These are phyloP conservation scores for Colletotrichum theobromicola DNA, from an alignment of 2,329 filamentous ascomycete genomes.

Conservation along the genomic window DNA sequence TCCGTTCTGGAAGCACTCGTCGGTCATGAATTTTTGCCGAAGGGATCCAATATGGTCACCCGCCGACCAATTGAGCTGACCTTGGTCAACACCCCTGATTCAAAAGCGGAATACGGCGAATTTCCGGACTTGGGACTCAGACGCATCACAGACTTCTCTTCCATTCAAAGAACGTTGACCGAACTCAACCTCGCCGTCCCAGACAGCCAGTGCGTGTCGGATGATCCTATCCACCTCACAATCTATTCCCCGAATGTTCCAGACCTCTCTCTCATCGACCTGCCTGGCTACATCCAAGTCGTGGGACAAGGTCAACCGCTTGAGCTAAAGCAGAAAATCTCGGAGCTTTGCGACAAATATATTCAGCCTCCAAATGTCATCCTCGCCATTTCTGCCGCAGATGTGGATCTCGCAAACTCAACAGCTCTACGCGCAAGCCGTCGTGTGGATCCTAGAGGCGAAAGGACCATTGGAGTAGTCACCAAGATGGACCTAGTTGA, in stretches of 20 bases:
- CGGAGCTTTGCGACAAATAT: constrained; percentile 96
- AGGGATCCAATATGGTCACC: constrained; percentile 99
- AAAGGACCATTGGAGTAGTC: constrained; percentile 97
- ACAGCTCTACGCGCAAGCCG: constrained; percentile 89
- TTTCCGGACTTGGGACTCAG: constrained; percentile 91
- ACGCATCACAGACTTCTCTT: constrained; percentile 88
- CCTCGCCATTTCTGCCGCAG: constrained; percentile 93
- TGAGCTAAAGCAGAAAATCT: constrained; percentile 93
- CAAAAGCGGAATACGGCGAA: constrained; percentile 89
- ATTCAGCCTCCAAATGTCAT: constrained; percentile 97
- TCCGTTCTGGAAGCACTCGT: constrained; percentile 97
- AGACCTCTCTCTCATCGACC: constrained; percentile 92
- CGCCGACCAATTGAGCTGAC: constrained; percentile 94
- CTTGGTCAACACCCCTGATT: constrained; percentile 90
- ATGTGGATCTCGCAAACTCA: constrained; percentile 96
- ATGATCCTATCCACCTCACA: constrained; percentile 94
- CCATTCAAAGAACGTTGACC: constrained; percentile 91
- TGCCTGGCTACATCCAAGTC: constrained; percentile 97
- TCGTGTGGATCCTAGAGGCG: constrained; percentile 90
- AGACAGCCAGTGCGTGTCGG: constrained; percentile 88
- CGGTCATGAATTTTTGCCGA: constrained; percentile 95
- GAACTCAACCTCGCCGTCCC: constrained; percentile 95
- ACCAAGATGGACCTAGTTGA: constrained; percentile 99
- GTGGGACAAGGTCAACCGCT: constrained; percentile 88
- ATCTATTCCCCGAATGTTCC: constrained; percentile 97